phyloP scores from a whole-genome alignment of 2,329 filamentous ascomycete species.

The Uncinocarpus reesii region DNA sequence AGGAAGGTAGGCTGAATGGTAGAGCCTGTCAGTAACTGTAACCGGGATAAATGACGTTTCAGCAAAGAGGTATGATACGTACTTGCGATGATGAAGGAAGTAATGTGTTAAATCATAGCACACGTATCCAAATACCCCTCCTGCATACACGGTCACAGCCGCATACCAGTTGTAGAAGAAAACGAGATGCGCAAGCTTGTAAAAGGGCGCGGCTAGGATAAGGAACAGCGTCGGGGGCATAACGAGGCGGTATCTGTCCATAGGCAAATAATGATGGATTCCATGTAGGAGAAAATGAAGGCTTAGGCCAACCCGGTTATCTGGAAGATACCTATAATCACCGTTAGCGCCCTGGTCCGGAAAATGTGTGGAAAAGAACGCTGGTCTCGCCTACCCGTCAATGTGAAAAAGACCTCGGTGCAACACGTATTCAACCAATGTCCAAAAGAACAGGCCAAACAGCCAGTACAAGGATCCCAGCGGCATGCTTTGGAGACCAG shows the following conservation, averaged over 20 bases:
- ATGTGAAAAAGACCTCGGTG: slow-evolving; percentile 92
- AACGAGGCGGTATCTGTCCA: slow-evolving; percentile 93
- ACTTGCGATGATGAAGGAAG: slow-evolving; percentile 92
- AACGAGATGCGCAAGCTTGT: slow-evolving; percentile 72
- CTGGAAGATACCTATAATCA: slow-evolving; percentile 61
- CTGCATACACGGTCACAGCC: slow-evolving; percentile 68
- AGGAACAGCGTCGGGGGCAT: slow-evolving; percentile 91
- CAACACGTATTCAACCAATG: slow-evolving; percentile 75
- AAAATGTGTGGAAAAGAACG: not conserved
- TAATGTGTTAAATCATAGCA: slow-evolving; percentile 98
- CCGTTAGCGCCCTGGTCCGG: slow-evolving; percentile 16
- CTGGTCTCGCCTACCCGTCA: slow-evolving; percentile 57
- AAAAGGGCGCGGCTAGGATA: slow-evolving; percentile 77
- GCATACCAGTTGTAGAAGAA: slow-evolving; percentile 80
- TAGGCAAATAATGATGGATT: slow-evolving; percentile 97
- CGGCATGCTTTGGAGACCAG: slow-evolving; percentile 47
- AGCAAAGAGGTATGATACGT: slow-evolving; percentile 29
- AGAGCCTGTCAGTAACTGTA: not conserved
- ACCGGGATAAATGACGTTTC: not conserved
- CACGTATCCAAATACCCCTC: slow-evolving; percentile 89
- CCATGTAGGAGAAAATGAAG: slow-evolving; percentile 90
- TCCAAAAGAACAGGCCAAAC: slow-evolving; percentile 70
- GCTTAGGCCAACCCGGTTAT: slow-evolving; percentile 79
- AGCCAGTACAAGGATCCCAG: slow-evolving; percentile 53
- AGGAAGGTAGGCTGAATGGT: slow-evolving; percentile 57